Conservation (phyloP, 164 flowering plant genomes). For the Houttuynia cordata region DNA sequence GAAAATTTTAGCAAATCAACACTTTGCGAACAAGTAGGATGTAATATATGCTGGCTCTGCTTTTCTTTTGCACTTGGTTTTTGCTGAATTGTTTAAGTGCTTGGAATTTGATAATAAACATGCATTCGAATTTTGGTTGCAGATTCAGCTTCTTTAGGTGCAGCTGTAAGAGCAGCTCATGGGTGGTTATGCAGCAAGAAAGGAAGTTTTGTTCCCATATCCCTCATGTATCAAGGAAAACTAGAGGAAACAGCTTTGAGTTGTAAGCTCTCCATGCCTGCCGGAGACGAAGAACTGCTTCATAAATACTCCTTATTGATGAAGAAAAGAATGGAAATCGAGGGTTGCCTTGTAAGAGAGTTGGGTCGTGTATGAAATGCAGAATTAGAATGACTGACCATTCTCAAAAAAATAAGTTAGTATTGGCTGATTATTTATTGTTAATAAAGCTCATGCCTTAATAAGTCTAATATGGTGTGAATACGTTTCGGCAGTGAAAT, state of each 20-base stretch:
- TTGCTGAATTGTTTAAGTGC: too few relatives aligned
- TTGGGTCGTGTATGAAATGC: slow-evolving; percentile 31
- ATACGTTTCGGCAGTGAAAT: too few relatives aligned
- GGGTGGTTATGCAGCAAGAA: slow-evolving; percentile 82
- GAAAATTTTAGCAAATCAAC: neutral
- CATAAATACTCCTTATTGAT: slow-evolving; percentile 47
- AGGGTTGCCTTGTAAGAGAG: slow-evolving; percentile 56
- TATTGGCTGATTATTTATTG: neutral
- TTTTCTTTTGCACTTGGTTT: neutral
- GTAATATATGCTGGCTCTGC: too few relatives aligned
- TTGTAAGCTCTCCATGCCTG: slow-evolving; percentile 50
- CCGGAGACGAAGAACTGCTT: slow-evolving; percentile 41
- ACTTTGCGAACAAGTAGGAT: neutral
- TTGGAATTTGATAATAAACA: neutral
- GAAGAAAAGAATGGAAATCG: slow-evolving; percentile 86
- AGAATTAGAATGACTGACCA: neutral
- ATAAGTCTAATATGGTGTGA: too few relatives aligned
- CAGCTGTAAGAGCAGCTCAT: slow-evolving; percentile 90
- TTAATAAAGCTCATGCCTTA: neutral
- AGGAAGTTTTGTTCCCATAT: slow-evolving; percentile 60
- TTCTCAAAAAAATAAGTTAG: neutral
- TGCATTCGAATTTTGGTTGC: slow-evolving; percentile 1
- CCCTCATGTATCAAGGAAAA: slow-evolving; percentile 35
- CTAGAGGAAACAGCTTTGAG: slow-evolving; percentile 40
- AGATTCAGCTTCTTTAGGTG: slow-evolving; percentile 98